A percentile compares a stretch with the other conserved stretches of the same genome.
phyloP scores from a whole-genome alignment of 129 eudicot species.

The Dittrichia graveolens region DNA sequence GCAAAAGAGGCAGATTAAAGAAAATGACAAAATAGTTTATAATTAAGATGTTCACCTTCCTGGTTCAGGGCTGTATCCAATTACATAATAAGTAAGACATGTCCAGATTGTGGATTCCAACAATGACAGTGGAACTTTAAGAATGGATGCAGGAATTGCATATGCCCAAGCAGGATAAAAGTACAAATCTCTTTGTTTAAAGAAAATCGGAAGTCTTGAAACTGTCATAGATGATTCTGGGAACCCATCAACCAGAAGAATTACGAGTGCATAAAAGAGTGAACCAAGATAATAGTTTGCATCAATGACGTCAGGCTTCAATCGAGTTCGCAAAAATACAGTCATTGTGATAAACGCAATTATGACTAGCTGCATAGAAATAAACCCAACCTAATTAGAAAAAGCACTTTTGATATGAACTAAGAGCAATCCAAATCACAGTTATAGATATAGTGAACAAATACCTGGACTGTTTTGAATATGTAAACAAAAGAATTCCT shows the following conservation, averaged over 20 bases:
- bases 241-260: conserved; percentile 67
- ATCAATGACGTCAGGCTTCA: conserved; percentile 52
- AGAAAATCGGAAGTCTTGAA: conserved; percentile 71
- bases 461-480: conserved; percentile 51
- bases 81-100: conserved; percentile 65
- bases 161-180: conserved; percentile 96
- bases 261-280: conserved; percentile 54
- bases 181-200: conserved; percentile 77
- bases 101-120: conserved; percentile 59
- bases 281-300: conserved; percentile 78
- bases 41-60: conserved; percentile 63
- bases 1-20: too few species aligned
- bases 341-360: conserved; percentile 67
- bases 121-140: conserved; percentile 70
- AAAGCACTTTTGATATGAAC: background rate
- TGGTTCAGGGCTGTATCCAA: conserved; percentile 77
- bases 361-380: conserved; percentile 55
- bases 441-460: background rate
- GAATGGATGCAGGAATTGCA: conserved; percentile 70
- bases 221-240: conserved; percentile 73
- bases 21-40: conserved; percentile 9
- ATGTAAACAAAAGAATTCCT: conserved; percentile 49
- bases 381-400: background rate
- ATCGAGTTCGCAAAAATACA: conserved; percentile 60
- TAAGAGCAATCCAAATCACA: background rate